These are phyloP conservation scores for Psilocybe azurescens DNA, from an alignment of 768 basidiomycete genomes.

Conservation along the genomic window DNA sequence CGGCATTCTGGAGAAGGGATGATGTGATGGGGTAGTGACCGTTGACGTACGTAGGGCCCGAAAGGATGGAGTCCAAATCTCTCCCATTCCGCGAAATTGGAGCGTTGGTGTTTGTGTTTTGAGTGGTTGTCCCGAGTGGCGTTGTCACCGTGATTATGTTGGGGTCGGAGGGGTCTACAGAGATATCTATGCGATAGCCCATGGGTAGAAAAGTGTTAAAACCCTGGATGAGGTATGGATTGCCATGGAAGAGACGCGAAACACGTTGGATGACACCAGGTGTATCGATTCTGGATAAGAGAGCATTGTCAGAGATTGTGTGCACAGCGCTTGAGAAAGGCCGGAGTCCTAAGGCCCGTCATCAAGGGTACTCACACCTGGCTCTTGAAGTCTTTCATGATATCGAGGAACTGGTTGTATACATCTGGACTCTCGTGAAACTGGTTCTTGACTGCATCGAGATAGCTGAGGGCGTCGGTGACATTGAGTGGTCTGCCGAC, in stretches of 20 bases:
- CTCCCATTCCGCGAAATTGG: constrained; percentile 33
- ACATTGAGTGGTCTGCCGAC: constrained; percentile 81
- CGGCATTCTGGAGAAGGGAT: constrained; percentile 38
- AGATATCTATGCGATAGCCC: constrained; percentile 92
- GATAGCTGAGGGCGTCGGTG: constrained; percentile 90
- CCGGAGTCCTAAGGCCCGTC: background rate
- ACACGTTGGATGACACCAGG: constrained; percentile 97
- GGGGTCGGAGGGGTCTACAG: constrained; percentile 69
- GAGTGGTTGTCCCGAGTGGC: constrained; percentile 73
- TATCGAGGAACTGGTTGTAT: constrained; percentile 93
- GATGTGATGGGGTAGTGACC: constrained; percentile 30
- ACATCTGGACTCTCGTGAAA: constrained; percentile 91
- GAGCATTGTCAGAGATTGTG: constrained; percentile 17
- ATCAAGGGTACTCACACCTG: constrained; percentile 64
- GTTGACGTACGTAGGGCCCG: constrained; percentile 35
- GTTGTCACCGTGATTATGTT: constrained; percentile 85
- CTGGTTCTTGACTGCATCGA: constrained; percentile 93
- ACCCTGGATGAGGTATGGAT: constrained; percentile 90
- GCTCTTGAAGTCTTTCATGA: constrained; percentile 99
- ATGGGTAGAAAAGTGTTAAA: constrained; percentile 98
- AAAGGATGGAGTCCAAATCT: constrained; percentile 36
- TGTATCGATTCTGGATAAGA: constrained; percentile 84
- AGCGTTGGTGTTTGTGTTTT: constrained; percentile 52
- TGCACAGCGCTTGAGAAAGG: constrained; percentile 8
- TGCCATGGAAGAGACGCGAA: constrained; percentile 89